Conservation (phyloP, 257 asterid genomes). For the Forsythia viridissima region DNA sequence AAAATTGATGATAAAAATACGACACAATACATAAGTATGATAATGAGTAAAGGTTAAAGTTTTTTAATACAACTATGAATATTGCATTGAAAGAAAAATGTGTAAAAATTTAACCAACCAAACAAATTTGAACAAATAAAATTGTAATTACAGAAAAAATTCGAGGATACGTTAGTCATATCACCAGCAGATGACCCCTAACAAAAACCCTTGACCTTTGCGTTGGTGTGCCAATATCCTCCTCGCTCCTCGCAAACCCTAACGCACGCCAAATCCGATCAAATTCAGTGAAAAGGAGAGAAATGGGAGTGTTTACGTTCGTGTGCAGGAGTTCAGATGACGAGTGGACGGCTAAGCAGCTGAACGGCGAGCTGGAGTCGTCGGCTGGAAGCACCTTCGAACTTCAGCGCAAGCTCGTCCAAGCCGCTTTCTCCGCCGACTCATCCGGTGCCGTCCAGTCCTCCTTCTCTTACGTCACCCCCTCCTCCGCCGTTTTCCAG, state of each 20-base stretch:
- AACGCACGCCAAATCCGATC: neutral
- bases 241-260: neutral
- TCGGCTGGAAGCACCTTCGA: constrained; percentile 45
- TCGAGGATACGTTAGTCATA: constrained; percentile 27
- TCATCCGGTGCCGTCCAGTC: constrained; percentile 79
- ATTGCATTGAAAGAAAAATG: too few species aligned
- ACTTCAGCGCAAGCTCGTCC: constrained; percentile 84
- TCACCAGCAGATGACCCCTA: neutral
- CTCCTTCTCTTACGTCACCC: constrained; percentile 68
- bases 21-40: too few species aligned
- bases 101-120: too few species aligned
- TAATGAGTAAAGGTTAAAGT: too few species aligned
- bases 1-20: too few species aligned
- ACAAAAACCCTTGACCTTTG: constrained; percentile 28
- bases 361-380: constrained; percentile 60
- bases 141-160: constrained; percentile 4
- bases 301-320: constrained; percentile 62
- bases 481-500: constrained; percentile 86
- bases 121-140: neutral
- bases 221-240: neutral
- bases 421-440: constrained; percentile 63
- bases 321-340: constrained; percentile 49
- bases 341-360: constrained; percentile 62
- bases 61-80: too few species aligned
- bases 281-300: constrained; percentile 34